Conservation (phyloP, 768 basidiomycete genomes). For the Tricholoma sp. region DNA sequence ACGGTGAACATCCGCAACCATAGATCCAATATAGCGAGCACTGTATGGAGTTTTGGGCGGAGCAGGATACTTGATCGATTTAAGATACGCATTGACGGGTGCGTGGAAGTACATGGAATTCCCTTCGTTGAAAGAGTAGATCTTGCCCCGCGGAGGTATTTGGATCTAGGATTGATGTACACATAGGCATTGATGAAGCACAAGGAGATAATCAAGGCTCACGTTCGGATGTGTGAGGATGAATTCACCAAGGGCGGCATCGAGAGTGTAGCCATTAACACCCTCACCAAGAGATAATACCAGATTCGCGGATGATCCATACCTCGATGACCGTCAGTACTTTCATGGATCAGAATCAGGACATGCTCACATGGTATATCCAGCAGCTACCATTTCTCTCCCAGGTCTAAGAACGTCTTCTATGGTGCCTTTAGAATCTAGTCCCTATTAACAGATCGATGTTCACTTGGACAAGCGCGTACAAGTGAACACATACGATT, state of each 20-base stretch:
- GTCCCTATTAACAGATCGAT: conserved; percentile 38
- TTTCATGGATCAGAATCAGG: conserved; percentile 1
- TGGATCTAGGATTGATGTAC: conserved; percentile 54
- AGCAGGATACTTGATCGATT: conserved; percentile 87
- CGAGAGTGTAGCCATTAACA: conserved; percentile 97
- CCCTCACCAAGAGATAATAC: conserved; percentile 93
- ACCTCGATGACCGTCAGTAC: conserved; percentile 29
- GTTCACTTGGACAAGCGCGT: not conserved
- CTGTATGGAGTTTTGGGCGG: conserved; percentile 81
- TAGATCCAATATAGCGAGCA: conserved; percentile 93
- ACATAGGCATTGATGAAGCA: conserved; percentile 2
- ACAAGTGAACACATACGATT: conserved; percentile 50
- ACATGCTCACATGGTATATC: conserved; percentile 86
- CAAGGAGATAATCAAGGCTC: conserved; percentile 18
- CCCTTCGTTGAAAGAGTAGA: conserved; percentile 99
- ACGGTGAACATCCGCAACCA: conserved; percentile 98
- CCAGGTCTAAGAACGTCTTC: conserved; percentile 91
- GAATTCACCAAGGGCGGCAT: conserved; percentile 94
- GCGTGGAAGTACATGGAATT: conserved; percentile 92
- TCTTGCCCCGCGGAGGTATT: conserved; percentile 93
- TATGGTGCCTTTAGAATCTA: conserved; percentile 74
- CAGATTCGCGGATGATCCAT: conserved; percentile 93
- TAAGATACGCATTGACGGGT: conserved; percentile 77
- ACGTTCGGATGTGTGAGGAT: conserved; percentile 97
- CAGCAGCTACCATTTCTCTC: conserved; percentile 95